These are phyloP conservation scores for Heliamphora pulchella DNA, from an alignment of 179 eudicot species.

Conservation along the genomic window DNA sequence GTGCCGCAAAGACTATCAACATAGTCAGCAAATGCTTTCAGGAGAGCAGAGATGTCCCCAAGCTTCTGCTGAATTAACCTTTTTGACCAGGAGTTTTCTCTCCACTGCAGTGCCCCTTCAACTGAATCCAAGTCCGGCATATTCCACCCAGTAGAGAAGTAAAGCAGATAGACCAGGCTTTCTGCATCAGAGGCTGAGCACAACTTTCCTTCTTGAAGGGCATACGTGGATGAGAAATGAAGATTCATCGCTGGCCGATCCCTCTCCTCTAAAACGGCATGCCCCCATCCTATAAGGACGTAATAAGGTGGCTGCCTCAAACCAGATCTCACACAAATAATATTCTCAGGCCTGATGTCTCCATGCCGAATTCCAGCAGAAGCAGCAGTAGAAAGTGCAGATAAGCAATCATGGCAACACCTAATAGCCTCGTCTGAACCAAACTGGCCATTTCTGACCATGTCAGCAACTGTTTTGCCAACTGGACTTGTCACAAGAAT, in stretches of 20 bases:
- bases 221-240: conserved; percentile 76
- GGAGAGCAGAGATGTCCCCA: conserved; percentile 75
- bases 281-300: conserved; percentile 79
- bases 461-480: conserved; percentile 51
- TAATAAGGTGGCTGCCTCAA: conserved; percentile 39
- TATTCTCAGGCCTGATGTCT: conserved; percentile 72
- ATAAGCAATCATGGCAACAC: conserved; percentile 84
- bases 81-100: conserved; percentile 78
- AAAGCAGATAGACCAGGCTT: conserved; percentile 77
- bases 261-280: conserved; percentile 78
- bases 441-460: conserved; percentile 49
- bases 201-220: conserved; percentile 80
- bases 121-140: conserved; percentile 74
- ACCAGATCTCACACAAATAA: conserved; percentile 48
- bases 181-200: conserved; percentile 89
- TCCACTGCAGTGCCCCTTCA: conserved; percentile 84
- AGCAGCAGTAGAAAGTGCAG: conserved; percentile 57
- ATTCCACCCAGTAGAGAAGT: conserved; percentile 61
- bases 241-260: conserved; percentile 81
- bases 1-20: conserved; percentile 89
- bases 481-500: conserved; percentile 69
- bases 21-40: conserved; percentile 87
- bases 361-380: conserved; percentile 69
- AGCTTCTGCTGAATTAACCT: conserved; percentile 75
- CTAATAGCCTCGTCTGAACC: conserved; percentile 58